Evolutionary conservation across 495 filamentous ascomycete species (phyloP), one percentile per base, ranked within the genome.

Genomic region (Podospora fimiseda): DNA sequence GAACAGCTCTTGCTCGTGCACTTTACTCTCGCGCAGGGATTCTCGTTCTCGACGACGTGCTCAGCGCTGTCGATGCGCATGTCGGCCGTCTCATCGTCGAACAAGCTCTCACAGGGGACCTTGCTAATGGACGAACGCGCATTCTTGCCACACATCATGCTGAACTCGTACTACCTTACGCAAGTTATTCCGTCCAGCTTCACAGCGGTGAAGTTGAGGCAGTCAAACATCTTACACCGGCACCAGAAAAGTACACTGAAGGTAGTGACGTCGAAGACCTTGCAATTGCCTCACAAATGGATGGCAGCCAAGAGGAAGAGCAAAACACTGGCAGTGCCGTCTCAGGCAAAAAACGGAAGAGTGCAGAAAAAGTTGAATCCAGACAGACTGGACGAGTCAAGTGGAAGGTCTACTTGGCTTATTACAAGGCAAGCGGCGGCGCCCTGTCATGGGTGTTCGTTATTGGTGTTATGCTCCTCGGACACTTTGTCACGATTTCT

Each of bases 1-100:
- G 86, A 13, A 73, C 87, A 20, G 80, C 82, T 8, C 70, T 90
- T 1, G 86, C 86, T 18, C 74, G 86, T 48, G 86, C 86, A 1
- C 71, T 88, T 2, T 90, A 89, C 57, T 87, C 85, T 38, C 67
- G 75, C 8, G 78, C 84, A 11, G 77, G 75, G 2, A 77, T 86
- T 13, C 62, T 89, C 16, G 63, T 88, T 6, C 73, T 90, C 3
- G 86, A 90, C 59, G 86, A 89, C 58, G 80, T 86, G 4, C 67
- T 90, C 11, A 83, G 80, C 15, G 86, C 86, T 3, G 64, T 81
- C 14, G 78, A 80, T 60, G 70, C 77, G 14, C 74, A 75, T 48
- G 79, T 80, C 20, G 70, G 75, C 19, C 63, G 64, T 43, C 50
- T 72, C 21, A 69, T 81, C 9, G 70, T 79, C 46, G 69, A 77